phyloP scores from a whole-genome alignment of 148 eudicot species.

The Cornus suecica region DNA sequence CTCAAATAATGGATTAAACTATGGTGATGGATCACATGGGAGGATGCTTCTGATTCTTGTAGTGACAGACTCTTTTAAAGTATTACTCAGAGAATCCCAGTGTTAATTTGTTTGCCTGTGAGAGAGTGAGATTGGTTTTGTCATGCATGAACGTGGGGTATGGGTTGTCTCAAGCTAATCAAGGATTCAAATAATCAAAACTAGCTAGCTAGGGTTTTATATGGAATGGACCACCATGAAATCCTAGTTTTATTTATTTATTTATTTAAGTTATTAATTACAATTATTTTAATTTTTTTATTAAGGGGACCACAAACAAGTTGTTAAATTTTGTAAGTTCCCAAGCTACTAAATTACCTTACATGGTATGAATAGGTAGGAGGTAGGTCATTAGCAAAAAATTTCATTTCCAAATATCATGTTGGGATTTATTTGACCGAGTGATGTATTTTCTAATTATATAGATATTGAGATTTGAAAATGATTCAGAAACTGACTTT shows the following conservation, averaged over 20 bases:
- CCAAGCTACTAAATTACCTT: background rate
- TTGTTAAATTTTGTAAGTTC: background rate
- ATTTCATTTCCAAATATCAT: constrained; percentile 1
- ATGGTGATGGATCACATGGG: constrained; percentile 21
- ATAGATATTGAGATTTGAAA: too few species aligned
- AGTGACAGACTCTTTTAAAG: constrained; percentile 10
- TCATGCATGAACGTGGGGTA: constrained; percentile 20
- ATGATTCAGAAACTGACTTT: too few species aligned
- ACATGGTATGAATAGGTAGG: background rate
- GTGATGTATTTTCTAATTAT: too few species aligned
- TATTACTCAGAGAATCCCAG: constrained; percentile 21
- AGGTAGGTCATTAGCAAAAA: background rate
- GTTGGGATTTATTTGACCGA: constrained; percentile 12
- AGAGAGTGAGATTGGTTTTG: constrained; percentile 9
- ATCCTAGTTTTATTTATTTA: background rate
- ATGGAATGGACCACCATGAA: constrained; percentile 8
- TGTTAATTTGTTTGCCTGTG: constrained; percentile 17
- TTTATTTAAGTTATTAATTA: too few species aligned
- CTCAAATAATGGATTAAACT: constrained; percentile 2
- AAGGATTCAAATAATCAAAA: constrained; percentile 7
- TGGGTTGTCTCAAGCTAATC: constrained; percentile 13
- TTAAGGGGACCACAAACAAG: constrained; percentile 12
- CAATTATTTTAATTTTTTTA: too few species aligned
- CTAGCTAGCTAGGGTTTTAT: background rate
- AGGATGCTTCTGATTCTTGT: constrained; percentile 24